Evolutionary conservation across 169 alveolate genomes (phyloP).

Genomic region (Cytauxzoon felis): DNA sequence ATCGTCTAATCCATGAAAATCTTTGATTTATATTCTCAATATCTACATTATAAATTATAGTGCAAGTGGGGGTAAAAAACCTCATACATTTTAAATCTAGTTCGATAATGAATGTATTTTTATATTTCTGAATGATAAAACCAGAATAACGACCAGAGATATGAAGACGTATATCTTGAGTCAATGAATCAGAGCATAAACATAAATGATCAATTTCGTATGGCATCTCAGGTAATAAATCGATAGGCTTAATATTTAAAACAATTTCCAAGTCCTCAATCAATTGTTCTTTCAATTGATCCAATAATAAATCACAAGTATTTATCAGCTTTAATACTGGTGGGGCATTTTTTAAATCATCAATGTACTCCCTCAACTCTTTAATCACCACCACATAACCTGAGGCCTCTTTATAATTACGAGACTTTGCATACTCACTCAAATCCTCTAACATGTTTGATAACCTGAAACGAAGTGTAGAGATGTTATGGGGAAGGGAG

Average conservation of each 20-base stretch:
- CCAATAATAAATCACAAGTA: slow-evolving; percentile 20
- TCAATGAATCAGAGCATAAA: slow-evolving; percentile 46
- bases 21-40: slow-evolving; percentile 40
- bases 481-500: background rate
- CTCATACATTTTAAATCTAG: slow-evolving; percentile 51
- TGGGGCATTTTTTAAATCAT: slow-evolving; percentile 45
- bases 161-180: slow-evolving; percentile 28
- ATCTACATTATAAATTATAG: background rate
- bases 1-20: slow-evolving; percentile 57
- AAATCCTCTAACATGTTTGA: slow-evolving; percentile 46
- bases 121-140: slow-evolving; percentile 23
- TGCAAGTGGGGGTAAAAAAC: too few relatives aligned
- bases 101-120: slow-evolving; percentile 17
- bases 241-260: slow-evolving; percentile 21
- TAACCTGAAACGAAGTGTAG: slow-evolving; percentile 16
- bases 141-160: slow-evolving; percentile 31
- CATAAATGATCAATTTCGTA: slow-evolving; percentile 40
- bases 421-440: slow-evolving; percentile 29
- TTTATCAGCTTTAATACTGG: slow-evolving; percentile 38
- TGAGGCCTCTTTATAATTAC: slow-evolving; percentile 43
- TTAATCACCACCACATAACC: slow-evolving; percentile 37
- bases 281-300: slow-evolving; percentile 47
- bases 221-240: slow-evolving; percentile 4
- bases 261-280: slow-evolving; percentile 42
- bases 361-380: slow-evolving; percentile 23